phyloP scores from a whole-genome alignment of 192 early-diverging fungal genomes.

The Jimgerdemannia flammicorona region DNA sequence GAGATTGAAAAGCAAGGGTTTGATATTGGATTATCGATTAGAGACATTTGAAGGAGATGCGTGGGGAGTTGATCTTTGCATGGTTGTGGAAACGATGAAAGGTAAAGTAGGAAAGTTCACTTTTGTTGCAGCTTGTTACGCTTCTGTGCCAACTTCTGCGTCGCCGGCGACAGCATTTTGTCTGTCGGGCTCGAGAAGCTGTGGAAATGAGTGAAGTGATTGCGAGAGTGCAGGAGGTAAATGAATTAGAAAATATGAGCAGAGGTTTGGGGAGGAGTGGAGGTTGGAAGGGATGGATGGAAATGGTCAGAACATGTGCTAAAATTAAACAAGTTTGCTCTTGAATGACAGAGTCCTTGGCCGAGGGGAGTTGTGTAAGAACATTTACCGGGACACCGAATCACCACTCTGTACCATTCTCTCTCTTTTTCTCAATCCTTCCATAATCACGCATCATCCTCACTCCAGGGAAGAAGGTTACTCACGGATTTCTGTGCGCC shows the following conservation, averaged over 20 bases:
- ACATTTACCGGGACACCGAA: no score
- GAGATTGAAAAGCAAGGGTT: not conserved
- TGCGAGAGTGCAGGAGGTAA: no score
- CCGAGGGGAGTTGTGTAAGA: no score
- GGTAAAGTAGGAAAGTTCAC: not conserved
- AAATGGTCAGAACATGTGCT: no score
- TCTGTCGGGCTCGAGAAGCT: not conserved
- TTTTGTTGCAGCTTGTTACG: not conserved
- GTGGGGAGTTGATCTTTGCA: not conserved
- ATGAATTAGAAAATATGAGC: no score
- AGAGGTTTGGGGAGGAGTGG: no score
- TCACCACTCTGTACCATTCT: no score
- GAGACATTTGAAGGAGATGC: not conserved
- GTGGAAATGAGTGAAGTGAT: not conserved
- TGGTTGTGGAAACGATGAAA: not conserved
- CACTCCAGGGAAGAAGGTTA: not conserved
- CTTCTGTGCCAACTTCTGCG: not conserved
- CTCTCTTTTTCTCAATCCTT: no score
- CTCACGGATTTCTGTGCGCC: not conserved
- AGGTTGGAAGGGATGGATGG: no score
- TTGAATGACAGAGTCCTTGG: no score
- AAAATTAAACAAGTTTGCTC: no score
- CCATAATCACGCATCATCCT: no score
- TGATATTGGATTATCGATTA: not conserved
- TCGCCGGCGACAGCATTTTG: not conserved